Conservation (phyloP, 805 yeast species). For the Monosporozyma servazzii region DNA sequence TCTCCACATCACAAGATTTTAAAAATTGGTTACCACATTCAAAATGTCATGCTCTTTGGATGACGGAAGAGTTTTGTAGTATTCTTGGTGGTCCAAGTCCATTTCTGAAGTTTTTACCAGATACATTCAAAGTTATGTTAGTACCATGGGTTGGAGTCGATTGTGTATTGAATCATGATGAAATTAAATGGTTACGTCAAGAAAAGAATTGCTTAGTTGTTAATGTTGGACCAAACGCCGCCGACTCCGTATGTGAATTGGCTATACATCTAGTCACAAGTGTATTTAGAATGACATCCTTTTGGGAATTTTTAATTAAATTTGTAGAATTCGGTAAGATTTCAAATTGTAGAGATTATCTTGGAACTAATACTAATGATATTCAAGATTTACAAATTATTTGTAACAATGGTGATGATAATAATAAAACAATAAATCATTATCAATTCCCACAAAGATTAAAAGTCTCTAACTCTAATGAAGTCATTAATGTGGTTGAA, state of each 20-base stretch:
- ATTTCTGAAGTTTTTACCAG: slow-evolving; percentile 41
- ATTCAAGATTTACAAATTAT: slow-evolving; percentile 1
- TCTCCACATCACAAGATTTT: slow-evolving; percentile 37
- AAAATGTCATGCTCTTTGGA: slow-evolving; percentile 46
- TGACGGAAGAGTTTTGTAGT: slow-evolving; percentile 44
- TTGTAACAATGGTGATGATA: neutral
- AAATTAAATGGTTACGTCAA: slow-evolving; percentile 28
- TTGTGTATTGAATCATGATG: slow-evolving; percentile 35
- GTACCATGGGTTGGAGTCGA: slow-evolving; percentile 58
- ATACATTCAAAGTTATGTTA: slow-evolving; percentile 38
- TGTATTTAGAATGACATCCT: slow-evolving; percentile 48
- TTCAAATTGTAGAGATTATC: slow-evolving; percentile 35
- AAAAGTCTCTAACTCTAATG: neutral
- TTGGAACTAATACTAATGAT: slow-evolving; percentile 23
- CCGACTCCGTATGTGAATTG: slow-evolving; percentile 65
- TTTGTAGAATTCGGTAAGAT: slow-evolving; percentile 35
- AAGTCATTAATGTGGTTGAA: slow-evolving; percentile 28
- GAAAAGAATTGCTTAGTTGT: slow-evolving; percentile 45
- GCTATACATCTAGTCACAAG: slow-evolving; percentile 51
- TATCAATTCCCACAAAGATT: slow-evolving; percentile 13
- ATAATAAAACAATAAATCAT: neutral
- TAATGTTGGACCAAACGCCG: slow-evolving; percentile 51
- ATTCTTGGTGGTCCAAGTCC: slow-evolving; percentile 36
- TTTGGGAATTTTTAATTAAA: slow-evolving; percentile 38
- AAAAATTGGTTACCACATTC: slow-evolving; percentile 32